Percentiles rank a stretch among this genome's conserved stretches.
Evolutionary conservation across 1,284 basidiomycete species (phyloP).

Genomic region (Earliella scabrosa): DNA sequence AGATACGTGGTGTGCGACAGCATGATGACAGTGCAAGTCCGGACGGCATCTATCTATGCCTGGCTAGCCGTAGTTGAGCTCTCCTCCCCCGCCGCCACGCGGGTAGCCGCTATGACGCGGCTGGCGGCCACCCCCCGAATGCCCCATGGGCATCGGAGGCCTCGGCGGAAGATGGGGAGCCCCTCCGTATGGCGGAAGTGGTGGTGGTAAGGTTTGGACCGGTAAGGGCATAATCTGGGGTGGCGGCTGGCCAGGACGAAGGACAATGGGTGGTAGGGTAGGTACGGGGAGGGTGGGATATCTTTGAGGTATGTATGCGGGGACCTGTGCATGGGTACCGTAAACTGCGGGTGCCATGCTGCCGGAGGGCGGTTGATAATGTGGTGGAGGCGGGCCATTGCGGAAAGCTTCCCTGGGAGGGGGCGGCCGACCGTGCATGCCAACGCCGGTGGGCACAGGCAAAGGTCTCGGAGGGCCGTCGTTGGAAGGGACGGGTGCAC

Average conservation of each 20-base stretch:
- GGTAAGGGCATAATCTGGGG: slow-evolving; percentile 23
- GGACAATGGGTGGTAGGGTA: slow-evolving; percentile 22
- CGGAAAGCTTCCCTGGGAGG: slow-evolving; percentile 36
- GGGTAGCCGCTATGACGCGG: slow-evolving; percentile 19
- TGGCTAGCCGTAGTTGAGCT: slow-evolving; percentile 38
- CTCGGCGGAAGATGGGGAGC: slow-evolving; percentile 32
- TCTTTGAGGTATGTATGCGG: slow-evolving; percentile 7
- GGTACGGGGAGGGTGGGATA: slow-evolving; percentile 6
- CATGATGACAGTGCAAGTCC: slow-evolving; percentile 12
- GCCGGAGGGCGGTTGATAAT: slow-evolving; percentile 21
- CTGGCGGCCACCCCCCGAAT: slow-evolving; percentile 21
- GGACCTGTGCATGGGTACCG: slow-evolving; percentile 13
- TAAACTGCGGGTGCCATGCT: slow-evolving; percentile 15
- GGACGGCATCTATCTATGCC: background rate
- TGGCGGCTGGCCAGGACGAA: slow-evolving; percentile 22
- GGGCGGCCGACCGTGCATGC: slow-evolving; percentile 29
- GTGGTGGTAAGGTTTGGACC: slow-evolving; percentile 25
- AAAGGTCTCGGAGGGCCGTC: slow-evolving; percentile 27
- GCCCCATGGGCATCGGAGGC: slow-evolving; percentile 26
- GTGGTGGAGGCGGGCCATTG: slow-evolving; percentile 27
- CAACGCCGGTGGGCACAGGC: slow-evolving; percentile 25
- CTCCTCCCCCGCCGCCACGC: slow-evolving; percentile 22
- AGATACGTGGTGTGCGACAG: slow-evolving; percentile 2
- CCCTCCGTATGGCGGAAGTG: slow-evolving; percentile 20
- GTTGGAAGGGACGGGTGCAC: slow-evolving; percentile 26